phyloP scores from a whole-genome alignment of 805 yeast species.

The Schwanniomyces polymorphus region DNA sequence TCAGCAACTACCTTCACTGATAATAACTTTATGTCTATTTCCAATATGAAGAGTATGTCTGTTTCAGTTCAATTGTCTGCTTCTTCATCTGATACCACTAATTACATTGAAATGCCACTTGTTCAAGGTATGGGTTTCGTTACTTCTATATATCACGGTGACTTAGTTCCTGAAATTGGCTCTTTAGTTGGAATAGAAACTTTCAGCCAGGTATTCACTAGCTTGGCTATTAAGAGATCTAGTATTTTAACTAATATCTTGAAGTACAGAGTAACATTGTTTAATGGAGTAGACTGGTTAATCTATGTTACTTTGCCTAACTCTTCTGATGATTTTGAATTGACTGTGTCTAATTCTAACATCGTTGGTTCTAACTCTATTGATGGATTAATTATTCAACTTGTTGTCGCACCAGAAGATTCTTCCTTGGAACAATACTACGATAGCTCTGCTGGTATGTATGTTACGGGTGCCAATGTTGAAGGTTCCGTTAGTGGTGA shows the following conservation, averaged over 20 bases:
- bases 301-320: conserved; percentile 55
- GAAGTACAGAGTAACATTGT: conserved; percentile 56
- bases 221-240: conserved; percentile 17
- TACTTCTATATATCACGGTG: conserved; percentile 57
- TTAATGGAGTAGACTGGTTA: conserved; percentile 64
- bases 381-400: conserved; percentile 45
- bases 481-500: conserved; percentile 48
- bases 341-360: conserved; percentile 30
- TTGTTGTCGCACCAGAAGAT: conserved; percentile 32
- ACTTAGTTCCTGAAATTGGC: conserved; percentile 47
- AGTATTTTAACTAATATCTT: conserved; percentile 26
- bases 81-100: conserved; percentile 24
- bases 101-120: conserved; percentile 54
- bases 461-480: conserved; percentile 50
- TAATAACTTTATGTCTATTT: conserved; percentile 40
- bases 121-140: conserved; percentile 85
- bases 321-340: conserved; percentile 26
- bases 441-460: conserved; percentile 71
- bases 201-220: conserved; percentile 26
- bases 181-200: conserved; percentile 22
- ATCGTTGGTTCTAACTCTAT: conserved; percentile 46
- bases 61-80: conserved; percentile 44
- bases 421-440: conserved; percentile 41
- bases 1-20: conserved; percentile 51
- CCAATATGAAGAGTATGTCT: conserved; percentile 52